Evolutionary conservation across 441 rosid species (phyloP), one percentile per base, ranked within the genome.

Genomic region (Croton setiger): DNA sequence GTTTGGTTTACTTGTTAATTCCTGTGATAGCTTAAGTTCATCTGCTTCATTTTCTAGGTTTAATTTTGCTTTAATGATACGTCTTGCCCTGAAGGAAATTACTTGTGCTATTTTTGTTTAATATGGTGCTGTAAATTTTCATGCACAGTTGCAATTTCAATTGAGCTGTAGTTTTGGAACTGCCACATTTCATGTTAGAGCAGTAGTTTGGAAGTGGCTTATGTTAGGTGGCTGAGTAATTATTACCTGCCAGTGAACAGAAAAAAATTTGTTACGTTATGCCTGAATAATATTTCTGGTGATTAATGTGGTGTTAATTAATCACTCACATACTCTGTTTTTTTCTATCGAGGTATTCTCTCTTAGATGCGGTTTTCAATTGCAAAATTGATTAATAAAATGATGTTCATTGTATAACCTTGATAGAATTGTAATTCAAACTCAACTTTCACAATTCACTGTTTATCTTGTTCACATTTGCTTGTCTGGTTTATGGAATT

Each of bases 401-500:
- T 62, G 66, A 44, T 20, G 14, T 44, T 43, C 5, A 48, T 43
- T 10, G 27, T 27, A 6, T 35, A 1, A n/a, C 14, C 23, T 44
- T 39, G 52, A 21, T 43, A 66, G 37, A 56, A 33, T 36, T 20
- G 18, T 21, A 7, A 18, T 44, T 57, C 31, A 9, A 36, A 23
- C 47, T 49, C 36, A 37, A 58, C 60, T 54, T 68, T 27, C 18
- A 36, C 7, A 11, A 3, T 47, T 54, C 31, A 53, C 31, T 27
- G 31, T 48, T 21, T 51, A 20, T 27, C 15, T 17, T 45, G 13
- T 33, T 48, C 23, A 18, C 18, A 27, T 27, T 27, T 27, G 31
- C 31, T 27, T 27, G 31, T 3, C 53, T 55, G 37, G 27, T 23
- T 48, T 64, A n/a, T 66, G 51, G 47, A 71, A 67, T 71, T 64